Percentiles rank a stretch among this genome's conserved stretches.
phyloP scores from a whole-genome alignment of 1,139 yeast species.

The Pichiaceae sp. region DNA sequence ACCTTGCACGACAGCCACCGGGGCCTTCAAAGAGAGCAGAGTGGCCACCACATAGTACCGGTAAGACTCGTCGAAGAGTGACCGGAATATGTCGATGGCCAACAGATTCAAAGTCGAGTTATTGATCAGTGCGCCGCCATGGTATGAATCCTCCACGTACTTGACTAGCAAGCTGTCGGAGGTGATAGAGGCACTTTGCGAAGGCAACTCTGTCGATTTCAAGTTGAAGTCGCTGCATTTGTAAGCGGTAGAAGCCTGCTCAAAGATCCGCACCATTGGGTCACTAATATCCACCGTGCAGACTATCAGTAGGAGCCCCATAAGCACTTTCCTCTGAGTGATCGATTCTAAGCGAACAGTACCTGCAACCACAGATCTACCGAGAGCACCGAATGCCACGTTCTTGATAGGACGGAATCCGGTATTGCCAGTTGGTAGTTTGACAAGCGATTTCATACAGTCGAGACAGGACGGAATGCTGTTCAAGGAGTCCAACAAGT shows the following conservation, averaged over 20 bases:
- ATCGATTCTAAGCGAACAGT: constrained; percentile 17
- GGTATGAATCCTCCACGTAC: constrained; percentile 9
- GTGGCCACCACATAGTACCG: constrained; percentile 16
- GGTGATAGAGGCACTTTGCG: neutral
- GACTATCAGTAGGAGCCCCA: constrained; percentile 28
- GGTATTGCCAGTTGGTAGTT: constrained; percentile 17
- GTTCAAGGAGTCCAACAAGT: constrained; percentile 18
- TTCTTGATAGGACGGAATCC: constrained; percentile 11
- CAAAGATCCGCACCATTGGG: constrained; percentile 21
- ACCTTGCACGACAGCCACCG: constrained; percentile 3
- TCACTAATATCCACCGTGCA: constrained; percentile 30
- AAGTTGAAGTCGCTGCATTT: constrained; percentile 8
- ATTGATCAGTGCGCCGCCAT: constrained; percentile 20
- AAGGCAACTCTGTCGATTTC: constrained; percentile 1
- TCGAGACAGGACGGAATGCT: constrained; percentile 17
- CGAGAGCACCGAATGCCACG: constrained; percentile 17
- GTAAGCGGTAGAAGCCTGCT: constrained; percentile 8
- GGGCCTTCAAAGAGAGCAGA: constrained; percentile 9
- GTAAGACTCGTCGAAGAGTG: constrained; percentile 16
- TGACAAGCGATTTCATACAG: constrained; percentile 18
- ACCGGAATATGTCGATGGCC: constrained; percentile 7
- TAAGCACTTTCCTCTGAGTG: constrained; percentile 20
- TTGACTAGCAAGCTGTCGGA: constrained; percentile 4
- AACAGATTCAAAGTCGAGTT: constrained; percentile 18
- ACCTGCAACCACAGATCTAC: constrained; percentile 14